Evolutionary conservation across 768 basidiomycete genomes (phyloP).

Genomic region (Rhizopogon vulgaris): DNA sequence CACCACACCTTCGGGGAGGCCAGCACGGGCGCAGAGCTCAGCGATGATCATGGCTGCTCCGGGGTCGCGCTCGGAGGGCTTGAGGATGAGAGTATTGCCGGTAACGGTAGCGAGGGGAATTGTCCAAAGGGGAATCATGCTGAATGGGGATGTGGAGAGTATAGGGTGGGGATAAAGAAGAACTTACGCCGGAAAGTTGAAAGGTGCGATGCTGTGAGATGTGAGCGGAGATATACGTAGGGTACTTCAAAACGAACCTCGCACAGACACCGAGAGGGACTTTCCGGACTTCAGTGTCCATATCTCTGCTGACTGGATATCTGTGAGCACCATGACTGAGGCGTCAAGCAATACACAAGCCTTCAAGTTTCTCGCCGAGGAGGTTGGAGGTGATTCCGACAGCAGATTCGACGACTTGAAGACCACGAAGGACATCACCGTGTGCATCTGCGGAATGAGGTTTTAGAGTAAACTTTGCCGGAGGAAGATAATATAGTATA

Average conservation of each 20-base stretch:
- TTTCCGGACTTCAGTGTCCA: slow-evolving; percentile 88
- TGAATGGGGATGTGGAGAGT: slow-evolving; percentile 19
- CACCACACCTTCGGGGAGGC: slow-evolving; percentile 81
- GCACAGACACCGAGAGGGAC: slow-evolving; percentile 87
- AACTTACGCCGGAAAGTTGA: slow-evolving; percentile 83
- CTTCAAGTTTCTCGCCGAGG: slow-evolving; percentile 91
- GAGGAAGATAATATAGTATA: background rate
- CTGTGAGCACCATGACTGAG: slow-evolving; percentile 11
- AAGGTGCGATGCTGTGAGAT: slow-evolving; percentile 63
- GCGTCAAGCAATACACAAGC: slow-evolving; percentile 33
- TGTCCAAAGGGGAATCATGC: slow-evolving; percentile 97
- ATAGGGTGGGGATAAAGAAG: background rate
- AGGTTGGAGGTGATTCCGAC: slow-evolving; percentile 76
- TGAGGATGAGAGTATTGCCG: slow-evolving; percentile 91
- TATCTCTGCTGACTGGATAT: slow-evolving; percentile 77
- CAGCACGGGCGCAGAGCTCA: slow-evolving; percentile 85
- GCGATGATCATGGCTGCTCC: slow-evolving; percentile 98
- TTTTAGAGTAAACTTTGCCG: background rate
- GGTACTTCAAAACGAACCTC: slow-evolving; percentile 28
- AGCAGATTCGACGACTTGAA: slow-evolving; percentile 84
- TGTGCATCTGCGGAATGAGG: slow-evolving; percentile 63
- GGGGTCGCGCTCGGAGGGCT: slow-evolving; percentile 95
- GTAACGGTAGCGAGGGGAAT: slow-evolving; percentile 86
- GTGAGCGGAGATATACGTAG: background rate
- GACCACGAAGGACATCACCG: slow-evolving; percentile 87